Evolutionary conservation across 31 red algal genomes (phyloP).

Genomic region (Porphyra umbilicalis): DNA sequence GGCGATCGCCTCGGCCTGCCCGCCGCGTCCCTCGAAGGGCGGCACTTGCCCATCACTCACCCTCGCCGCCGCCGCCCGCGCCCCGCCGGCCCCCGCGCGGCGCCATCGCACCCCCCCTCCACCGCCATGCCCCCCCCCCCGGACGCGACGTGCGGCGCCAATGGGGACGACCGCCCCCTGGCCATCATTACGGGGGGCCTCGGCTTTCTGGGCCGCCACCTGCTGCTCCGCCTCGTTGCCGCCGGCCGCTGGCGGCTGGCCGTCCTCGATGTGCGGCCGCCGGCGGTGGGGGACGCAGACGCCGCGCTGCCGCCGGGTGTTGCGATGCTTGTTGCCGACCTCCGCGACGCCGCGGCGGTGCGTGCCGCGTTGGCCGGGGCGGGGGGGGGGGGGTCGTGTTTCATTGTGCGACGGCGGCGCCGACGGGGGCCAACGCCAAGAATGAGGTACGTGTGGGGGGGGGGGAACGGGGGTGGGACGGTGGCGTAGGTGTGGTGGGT

Average conservation of each 20-base stretch:
- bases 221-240: constrained; percentile 43
- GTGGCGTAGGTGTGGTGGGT: neutral
- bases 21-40: too few species aligned
- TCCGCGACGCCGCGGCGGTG: neutral
- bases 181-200: constrained; percentile 68
- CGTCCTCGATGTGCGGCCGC: neutral
- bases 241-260: neutral
- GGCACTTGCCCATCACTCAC: too few species aligned
- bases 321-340: neutral
- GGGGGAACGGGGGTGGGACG: neutral
- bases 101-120: too few species aligned
- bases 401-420: constrained; percentile 30
- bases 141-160: too few species aligned
- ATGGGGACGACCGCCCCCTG: constrained; percentile 26
- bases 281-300: neutral
- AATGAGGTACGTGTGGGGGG: neutral
- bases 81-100: too few species aligned
- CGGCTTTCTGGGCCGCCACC: constrained; percentile 79
- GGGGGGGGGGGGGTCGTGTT: constrained; percentile 6
- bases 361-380: neutral
- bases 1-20: too few species aligned
- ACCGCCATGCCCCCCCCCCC: too few species aligned
- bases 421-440: constrained; percentile 19
- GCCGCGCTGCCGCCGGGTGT: neutral
- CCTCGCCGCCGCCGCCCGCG: too few species aligned